Conservation (phyloP, 768 basidiomycete species). For the Kwoniella mangroviensis region DNA sequence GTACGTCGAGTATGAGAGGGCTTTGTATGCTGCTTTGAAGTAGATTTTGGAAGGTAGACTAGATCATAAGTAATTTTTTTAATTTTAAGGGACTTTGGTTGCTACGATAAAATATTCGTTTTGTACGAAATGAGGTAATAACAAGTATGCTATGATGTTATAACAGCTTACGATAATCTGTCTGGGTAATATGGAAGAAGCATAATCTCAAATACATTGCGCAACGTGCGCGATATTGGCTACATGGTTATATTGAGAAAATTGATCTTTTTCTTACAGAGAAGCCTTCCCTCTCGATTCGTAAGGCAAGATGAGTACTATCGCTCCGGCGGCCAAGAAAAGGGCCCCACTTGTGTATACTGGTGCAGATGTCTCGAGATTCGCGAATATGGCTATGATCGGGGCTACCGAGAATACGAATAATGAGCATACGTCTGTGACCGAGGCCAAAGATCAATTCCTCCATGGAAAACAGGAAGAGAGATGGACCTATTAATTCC, state of each 20-base stretch:
- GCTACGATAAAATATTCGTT: no score
- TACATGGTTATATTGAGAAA: no score
- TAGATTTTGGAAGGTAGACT: not conserved
- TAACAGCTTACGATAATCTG: no score
- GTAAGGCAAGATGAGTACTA: conserved; percentile 71
- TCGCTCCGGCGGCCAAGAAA: conserved; percentile 66
- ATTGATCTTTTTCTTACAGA: conserved; percentile 23
- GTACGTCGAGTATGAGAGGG: conserved; percentile 27
- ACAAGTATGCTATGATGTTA: no score
- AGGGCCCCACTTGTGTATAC: conserved; percentile 74
- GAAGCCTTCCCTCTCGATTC: conserved; percentile 73
- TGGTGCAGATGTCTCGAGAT: conserved; percentile 63
- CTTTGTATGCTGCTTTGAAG: conserved; percentile 25
- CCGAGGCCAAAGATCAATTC: no score
- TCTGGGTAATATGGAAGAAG: no score
- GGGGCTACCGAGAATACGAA: conserved; percentile 22
- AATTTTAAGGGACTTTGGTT: no score
- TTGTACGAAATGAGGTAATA: no score
- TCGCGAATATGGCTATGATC: conserved; percentile 43
- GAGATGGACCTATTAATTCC: no score
- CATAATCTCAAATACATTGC: no score
- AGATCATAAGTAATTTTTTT: not conserved
- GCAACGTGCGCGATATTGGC: no score
- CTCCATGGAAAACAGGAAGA: no score
- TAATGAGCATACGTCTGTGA: not conserved